These are phyloP conservation scores for Hemileia vastatrix DNA, from an alignment of 1,284 basidiomycete genomes.

Conservation along the genomic window DNA sequence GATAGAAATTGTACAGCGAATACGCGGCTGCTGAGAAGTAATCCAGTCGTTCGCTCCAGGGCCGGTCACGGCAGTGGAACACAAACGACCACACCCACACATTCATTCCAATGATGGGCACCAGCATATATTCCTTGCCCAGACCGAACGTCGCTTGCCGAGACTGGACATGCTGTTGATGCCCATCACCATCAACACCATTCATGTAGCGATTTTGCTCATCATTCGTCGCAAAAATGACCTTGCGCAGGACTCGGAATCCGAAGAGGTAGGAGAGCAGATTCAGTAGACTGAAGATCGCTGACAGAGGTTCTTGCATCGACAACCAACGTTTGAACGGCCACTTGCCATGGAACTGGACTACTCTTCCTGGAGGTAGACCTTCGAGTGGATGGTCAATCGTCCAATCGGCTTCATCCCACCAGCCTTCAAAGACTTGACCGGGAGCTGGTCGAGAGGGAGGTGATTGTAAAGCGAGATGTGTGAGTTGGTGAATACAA, in stretches of 20 bases:
- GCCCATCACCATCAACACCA: too few species aligned
- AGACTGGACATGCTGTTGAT: constrained; percentile 31
- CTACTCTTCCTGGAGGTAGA: constrained; percentile 29
- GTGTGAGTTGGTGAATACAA: constrained; percentile 76
- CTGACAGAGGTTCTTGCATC: constrained; percentile 88
- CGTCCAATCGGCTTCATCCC: constrained; percentile 13
- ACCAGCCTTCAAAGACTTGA: constrained; percentile 10
- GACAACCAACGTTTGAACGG: constrained; percentile 60
- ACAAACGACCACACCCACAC: constrained; percentile 87
- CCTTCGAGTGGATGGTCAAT: constrained; percentile 27
- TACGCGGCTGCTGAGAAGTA: constrained; percentile 85
- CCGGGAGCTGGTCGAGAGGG: constrained; percentile 2
- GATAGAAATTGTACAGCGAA: constrained; percentile 62
- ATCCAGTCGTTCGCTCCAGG: constrained; percentile 77
- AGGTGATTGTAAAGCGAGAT: constrained; percentile 51
- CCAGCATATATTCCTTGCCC: constrained; percentile 58
- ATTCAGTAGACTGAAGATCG: constrained; percentile 78
- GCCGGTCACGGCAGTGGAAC: constrained; percentile 83
- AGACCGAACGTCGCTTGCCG: too few species aligned
- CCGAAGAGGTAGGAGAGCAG: constrained; percentile 62
- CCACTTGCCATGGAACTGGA: constrained; percentile 93
- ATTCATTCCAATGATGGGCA: constrained; percentile 68
- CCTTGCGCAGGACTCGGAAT: constrained; percentile 49
- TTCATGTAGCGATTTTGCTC: constrained; percentile 5
- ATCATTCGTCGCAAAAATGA: constrained; percentile 54